Conservation (phyloP, 768 basidiomycete species). For the Sporobolomyces pararoseus region DNA sequence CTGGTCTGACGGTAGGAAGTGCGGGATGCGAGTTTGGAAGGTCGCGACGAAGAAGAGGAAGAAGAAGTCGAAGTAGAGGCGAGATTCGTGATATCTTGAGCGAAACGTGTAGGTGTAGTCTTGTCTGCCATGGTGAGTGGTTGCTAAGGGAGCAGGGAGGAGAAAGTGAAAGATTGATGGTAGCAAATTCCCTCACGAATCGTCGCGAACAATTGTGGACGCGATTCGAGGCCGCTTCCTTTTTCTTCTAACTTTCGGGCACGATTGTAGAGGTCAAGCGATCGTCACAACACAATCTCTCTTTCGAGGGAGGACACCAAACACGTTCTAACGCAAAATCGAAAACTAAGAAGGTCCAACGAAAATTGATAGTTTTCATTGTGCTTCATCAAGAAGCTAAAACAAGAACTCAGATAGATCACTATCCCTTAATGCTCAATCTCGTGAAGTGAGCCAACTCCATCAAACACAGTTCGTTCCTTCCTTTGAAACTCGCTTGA, state of each 20-base stretch:
- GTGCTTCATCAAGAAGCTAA: too few relatives aligned
- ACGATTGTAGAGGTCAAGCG: too few relatives aligned
- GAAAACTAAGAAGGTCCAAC: too few relatives aligned
- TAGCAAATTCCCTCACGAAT: background rate
- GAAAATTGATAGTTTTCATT: too few relatives aligned
- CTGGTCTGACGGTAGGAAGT: constrained; percentile 15
- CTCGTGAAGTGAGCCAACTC: constrained; percentile 18
- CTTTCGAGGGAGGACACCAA: too few relatives aligned
- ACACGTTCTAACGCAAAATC: too few relatives aligned
- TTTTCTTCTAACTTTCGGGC: too few relatives aligned
- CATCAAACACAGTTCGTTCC: constrained; percentile 30
- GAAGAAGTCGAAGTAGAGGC: background rate
- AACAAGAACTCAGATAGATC: too few relatives aligned
- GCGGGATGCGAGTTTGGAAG: background rate
- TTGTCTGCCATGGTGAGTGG: background rate
- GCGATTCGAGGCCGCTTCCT: too few relatives aligned
- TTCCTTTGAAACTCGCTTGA: constrained; percentile 4
- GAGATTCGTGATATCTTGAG: constrained; percentile 30
- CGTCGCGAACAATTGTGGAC: background rate
- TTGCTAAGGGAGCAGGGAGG: background rate
- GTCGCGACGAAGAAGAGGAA: background rate
- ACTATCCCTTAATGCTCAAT: constrained; percentile 15
- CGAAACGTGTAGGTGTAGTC: constrained; percentile 14
- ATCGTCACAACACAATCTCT: too few relatives aligned
- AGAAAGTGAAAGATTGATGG: background rate